Base-by-base conservation (phyloP, 2,329 filamentous ascomycete genomes). In the Mycogone perniciosa region DNA sequence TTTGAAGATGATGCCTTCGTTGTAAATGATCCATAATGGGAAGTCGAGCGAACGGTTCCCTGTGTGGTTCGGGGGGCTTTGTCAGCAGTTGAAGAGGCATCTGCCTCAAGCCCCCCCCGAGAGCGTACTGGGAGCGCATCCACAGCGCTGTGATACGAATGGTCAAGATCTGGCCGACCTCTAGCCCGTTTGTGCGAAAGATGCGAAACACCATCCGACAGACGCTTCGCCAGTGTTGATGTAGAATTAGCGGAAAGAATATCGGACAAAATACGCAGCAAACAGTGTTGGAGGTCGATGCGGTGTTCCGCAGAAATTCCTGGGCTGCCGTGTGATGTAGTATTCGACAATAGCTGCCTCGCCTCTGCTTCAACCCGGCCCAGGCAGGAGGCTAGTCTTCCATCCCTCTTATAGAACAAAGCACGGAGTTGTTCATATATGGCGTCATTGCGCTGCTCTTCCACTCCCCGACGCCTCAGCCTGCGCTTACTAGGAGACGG, bases 401-500 rank as follows among this genome's bases (percentile, higher is more conserved):
- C 43, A 1, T 54, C 58, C 3, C 56, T 38, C 20, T 57, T 44
- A 7, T 56, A 64, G n/a, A 58, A 54, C 27, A 66, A 51, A 20
- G 20, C 51, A 0, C 53, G 59, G 2, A 64, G 54, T 5, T 48
- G 54, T 30, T 35, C 29, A 44, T 64, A 62, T 30, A 66, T 65
- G 4, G 43, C 44, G 31, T 61, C 51, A 13, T 52, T 49, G 3
- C 59, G 56, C 2, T 53, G 52, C 35, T 64, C 57, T 6, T 63
- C 59, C 33, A 59, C 59, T 7, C 54, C 58, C 20, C 50, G 57
- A 26, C 31, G 51, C 41, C 51, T 55, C 34, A 52, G 54, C 30
- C 53, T 57, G 20, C 53, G 56, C 45, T 60, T 60, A 40, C 53
- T 59, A n/a, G 62, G 64, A 29, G 61, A 61, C n/a, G 62, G 47